Conservation (phyloP, 2,329 filamentous ascomycete species). For the Calonectria crousiana region DNA sequence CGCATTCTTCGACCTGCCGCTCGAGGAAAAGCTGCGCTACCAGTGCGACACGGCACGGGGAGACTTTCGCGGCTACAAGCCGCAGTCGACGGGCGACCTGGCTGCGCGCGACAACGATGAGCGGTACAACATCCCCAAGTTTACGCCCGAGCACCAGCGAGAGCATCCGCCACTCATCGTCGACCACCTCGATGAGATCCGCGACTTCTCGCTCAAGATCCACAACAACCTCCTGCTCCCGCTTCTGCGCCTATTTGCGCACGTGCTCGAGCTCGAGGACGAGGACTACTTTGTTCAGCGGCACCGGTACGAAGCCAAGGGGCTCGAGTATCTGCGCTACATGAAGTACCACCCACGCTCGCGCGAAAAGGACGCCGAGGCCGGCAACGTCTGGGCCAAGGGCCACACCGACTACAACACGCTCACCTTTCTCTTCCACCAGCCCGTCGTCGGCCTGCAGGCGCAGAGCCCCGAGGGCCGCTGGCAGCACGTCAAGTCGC, state of each 20-base stretch:
- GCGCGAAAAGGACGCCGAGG: conserved; percentile 55
- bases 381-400: conserved; percentile 51
- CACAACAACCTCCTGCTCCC: conserved; percentile 11
- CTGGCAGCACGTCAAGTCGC: conserved; percentile 64
- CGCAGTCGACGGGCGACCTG: conserved; percentile 15
- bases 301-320: conserved; percentile 15
- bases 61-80: conserved; percentile 18
- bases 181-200: conserved; percentile 12
- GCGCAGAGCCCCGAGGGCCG: conserved; percentile 56
- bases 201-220: conserved; percentile 13
- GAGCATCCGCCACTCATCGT: conserved; percentile 12
- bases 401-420: conserved; percentile 68
- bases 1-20: conserved; percentile 62
- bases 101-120: conserved; percentile 20
- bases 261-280: conserved; percentile 20
- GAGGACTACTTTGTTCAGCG: conserved; percentile 14
- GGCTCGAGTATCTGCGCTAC: conserved; percentile 61
- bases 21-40: conserved; percentile 70
- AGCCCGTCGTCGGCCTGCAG: conserved; percentile 68
- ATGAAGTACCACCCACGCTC: conserved; percentile 59
- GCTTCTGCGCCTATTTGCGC: conserved; percentile 11
- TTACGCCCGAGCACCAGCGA: conserved; percentile 9
- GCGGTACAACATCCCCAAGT: conserved; percentile 25
- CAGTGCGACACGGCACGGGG: conserved; percentile 10
- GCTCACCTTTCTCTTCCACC: conserved; percentile 68